Evolutionary conservation across 2,329 filamentous ascomycete genomes (phyloP), one percentile per base, ranked within the genome.

Genomic region (Cytospora paraplurivora): DNA sequence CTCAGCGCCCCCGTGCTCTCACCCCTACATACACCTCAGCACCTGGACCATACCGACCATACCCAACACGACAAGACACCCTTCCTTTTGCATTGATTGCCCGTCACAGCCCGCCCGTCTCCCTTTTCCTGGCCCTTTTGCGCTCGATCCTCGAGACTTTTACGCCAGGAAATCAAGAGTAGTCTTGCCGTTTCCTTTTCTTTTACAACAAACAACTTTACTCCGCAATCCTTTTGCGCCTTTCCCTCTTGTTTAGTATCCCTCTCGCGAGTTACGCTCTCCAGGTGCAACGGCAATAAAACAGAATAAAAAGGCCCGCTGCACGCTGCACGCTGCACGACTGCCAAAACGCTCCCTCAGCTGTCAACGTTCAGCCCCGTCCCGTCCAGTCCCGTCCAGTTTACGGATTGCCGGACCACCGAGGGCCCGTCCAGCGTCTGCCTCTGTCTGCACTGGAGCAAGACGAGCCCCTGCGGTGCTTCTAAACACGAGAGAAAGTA

Each of bases 111-210:
- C 44, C 44, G 44, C 37, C 41, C 38, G 52, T 55, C 34, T 47
- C 62, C 59, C 50, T 47, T 37, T 49, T 55, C 37, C 49, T 55
- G 59, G 62, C 63, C 55, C 63, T 65, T 62, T 65, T 61, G 56
- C 57, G 61, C 62, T 61, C 57, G 62, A 54, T 61, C 49, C 57
- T 63, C 50, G 47, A 61, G 57, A 60, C 54, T 53, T 64, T 58
- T 56, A 49, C 53, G 56, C 56, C 53, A 59, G 19, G 49, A 59
- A 59, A 47, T 44, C 33, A 37, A 57, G 55, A 55, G 54, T 61
- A 61, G 59, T 63, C 27, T 27, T 63, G 41, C 34, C 27, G 38
- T 56, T 50, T 49, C 47, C 49, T 55, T 56, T 63, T 56, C 47
- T 52, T 59, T 41, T 33, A 51, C 59, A 55, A 58, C 59, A 55